Conservation (phyloP, 139 green algal species). For the Picochlorum sp. region DNA sequence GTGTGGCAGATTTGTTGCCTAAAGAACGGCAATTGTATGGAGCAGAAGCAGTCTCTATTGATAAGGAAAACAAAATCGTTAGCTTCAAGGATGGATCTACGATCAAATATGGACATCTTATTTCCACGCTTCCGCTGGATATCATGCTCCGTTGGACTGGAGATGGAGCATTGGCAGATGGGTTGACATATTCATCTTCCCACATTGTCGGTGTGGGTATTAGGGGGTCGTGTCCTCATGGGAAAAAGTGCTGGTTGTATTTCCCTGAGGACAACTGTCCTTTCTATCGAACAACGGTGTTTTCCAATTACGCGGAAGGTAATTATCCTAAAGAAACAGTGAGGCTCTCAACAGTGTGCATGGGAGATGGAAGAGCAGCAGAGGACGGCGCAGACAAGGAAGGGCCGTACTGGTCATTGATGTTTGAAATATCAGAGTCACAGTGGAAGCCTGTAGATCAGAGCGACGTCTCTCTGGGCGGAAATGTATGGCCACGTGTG, state of each 20-base stretch:
- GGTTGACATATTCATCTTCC: slow-evolving; percentile 62
- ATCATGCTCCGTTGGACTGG: slow-evolving; percentile 57
- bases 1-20: slow-evolving; percentile 70
- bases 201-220: slow-evolving; percentile 77
- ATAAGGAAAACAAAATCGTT: slow-evolving; percentile 57
- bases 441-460: slow-evolving; percentile 66
- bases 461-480: slow-evolving; percentile 34
- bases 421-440: slow-evolving; percentile 77
- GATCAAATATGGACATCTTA: slow-evolving; percentile 52
- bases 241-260: slow-evolving; percentile 90
- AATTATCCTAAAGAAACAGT: slow-evolving; percentile 59
- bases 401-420: slow-evolving; percentile 82
- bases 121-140: slow-evolving; percentile 80
- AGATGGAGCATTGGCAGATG: slow-evolving; percentile 53
- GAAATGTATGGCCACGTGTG: slow-evolving; percentile 48
- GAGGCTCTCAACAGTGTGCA: slow-evolving; percentile 66
- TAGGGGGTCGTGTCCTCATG: slow-evolving; percentile 62
- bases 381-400: background rate
- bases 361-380: slow-evolving; percentile 40
- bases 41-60: slow-evolving; percentile 46
- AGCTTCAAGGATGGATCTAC: slow-evolving; percentile 34
- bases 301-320: slow-evolving; percentile 78
- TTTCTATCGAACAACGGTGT: slow-evolving; percentile 85
- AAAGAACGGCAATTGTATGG: slow-evolving; percentile 57
- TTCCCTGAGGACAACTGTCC: slow-evolving; percentile 84